Conservation (phyloP, 2,329 filamentous ascomycete species). For the Zarea fungicola region DNA sequence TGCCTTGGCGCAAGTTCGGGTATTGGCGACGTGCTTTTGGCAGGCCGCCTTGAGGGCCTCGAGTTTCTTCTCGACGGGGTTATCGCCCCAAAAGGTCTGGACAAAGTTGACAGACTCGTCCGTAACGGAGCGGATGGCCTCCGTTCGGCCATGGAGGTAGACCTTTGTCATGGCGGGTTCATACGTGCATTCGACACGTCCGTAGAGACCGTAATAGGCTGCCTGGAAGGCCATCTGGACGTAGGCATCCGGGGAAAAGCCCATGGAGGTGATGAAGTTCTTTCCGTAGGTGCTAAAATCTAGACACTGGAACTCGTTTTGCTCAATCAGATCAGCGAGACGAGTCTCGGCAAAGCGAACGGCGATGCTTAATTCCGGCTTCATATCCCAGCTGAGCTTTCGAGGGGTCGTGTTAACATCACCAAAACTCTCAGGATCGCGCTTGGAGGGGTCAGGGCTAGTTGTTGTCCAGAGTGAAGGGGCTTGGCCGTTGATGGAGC, state of each 20-base stretch:
- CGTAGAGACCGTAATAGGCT: slow-evolving; percentile 95
- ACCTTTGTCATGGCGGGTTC: slow-evolving; percentile 98
- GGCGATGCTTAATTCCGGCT: slow-evolving; percentile 83
- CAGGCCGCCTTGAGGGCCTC: slow-evolving; percentile 80
- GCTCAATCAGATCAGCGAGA: slow-evolving; percentile 87
- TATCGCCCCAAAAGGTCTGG: slow-evolving; percentile 90
- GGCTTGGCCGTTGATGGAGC: slow-evolving; percentile 90
- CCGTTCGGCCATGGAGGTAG: slow-evolving; percentile 88
- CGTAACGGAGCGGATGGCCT: slow-evolving; percentile 84
- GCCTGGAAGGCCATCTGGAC: slow-evolving; percentile 99
- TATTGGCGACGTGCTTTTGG: slow-evolving; percentile 72
- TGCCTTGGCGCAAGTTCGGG: slow-evolving; percentile 80
- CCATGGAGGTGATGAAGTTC: slow-evolving; percentile 96
- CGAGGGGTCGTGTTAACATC: slow-evolving; percentile 91
- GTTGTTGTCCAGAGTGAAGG: slow-evolving; percentile 86
- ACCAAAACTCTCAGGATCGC: slow-evolving; percentile 85
- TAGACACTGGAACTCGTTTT: slow-evolving; percentile 91
- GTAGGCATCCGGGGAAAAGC: slow-evolving; percentile 94
- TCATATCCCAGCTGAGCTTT: slow-evolving; percentile 97
- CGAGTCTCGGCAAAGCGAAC: slow-evolving; percentile 93
- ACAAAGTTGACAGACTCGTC: slow-evolving; percentile 83
- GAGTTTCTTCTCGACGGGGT: slow-evolving; percentile 75
- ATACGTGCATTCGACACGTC: slow-evolving; percentile 89
- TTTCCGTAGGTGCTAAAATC: slow-evolving; percentile 90
- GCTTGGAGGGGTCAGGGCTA: slow-evolving; percentile 87